Base-by-base conservation (phyloP, 2,329 filamentous ascomycete genomes). In the Exophiala spinifera region DNA sequence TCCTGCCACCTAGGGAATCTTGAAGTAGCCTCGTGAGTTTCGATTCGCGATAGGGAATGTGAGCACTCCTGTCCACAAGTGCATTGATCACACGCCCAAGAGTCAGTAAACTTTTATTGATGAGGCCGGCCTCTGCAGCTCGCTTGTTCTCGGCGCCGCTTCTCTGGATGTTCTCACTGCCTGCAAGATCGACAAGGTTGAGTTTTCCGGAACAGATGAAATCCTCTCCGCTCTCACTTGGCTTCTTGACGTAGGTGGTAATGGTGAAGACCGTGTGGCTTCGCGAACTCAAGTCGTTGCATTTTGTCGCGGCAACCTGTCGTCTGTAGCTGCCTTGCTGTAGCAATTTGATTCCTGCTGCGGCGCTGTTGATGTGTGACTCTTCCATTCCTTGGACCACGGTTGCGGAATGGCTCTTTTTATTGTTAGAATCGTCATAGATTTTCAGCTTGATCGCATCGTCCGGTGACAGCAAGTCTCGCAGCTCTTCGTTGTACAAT, bases 231-330 rank as follows among this genome's bases (percentile, higher is more conserved):
- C 87, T 84, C 45, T 95, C 89, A 2, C 84, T 83, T 1, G 83
- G 83, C 58, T 87, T 86, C 72, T 95, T 96, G 66, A 91, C 86
- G 67, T 91, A 90, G 0, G 91, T 89, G 1, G 92, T 96, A 56
- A 99, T 89, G 6, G 94, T 97, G 68, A 99, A 99, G 19, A 99
- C 88, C 0, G 94, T 99, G 68, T 99, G 95, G 75, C 91, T 96
- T 70, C 94, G 85, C 65, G 91, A 96, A 72, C 91, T 96, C 51
- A 97, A 83, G 65, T 99, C 94, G 70, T 99, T 99, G 81, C 94
- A 99, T 72, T 97, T 97, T n/a, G 94, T 99, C 3, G 95, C 91
- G 4, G 94, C 95, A n/a, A 99, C 94, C 72, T 99, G 94, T 46
- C 94, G 87, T 72, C 91, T 95, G 73, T 94, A 80, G 70, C 91